Evolutionary conservation across 179 eudicot species (phyloP).

Genomic region (Vitellaria paradoxa): DNA sequence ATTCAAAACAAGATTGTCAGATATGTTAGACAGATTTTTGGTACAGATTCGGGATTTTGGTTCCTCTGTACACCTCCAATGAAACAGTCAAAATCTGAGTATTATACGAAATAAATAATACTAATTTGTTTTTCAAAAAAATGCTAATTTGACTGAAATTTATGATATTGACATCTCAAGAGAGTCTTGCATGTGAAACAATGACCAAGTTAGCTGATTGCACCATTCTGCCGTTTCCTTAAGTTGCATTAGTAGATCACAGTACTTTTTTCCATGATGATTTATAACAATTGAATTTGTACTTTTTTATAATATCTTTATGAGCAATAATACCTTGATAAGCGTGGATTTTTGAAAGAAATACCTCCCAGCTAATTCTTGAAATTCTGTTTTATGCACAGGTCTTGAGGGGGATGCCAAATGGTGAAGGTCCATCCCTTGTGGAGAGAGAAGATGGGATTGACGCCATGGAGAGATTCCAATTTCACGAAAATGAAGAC

Average conservation of each 20-base stretch:
- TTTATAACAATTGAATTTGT: not conserved
- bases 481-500: slow-evolving; percentile 93
- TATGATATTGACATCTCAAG: not conserved
- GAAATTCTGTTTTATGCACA: slow-evolving; percentile 24
- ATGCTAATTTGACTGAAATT: not conserved
- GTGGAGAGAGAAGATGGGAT: too few species aligned
- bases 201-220: not conserved
- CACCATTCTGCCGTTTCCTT: slow-evolving; percentile 5
- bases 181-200: slow-evolving; percentile 1
- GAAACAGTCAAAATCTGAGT: not conserved
- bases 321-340: not conserved
- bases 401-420: slow-evolving; percentile 95
- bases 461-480: slow-evolving; percentile 97
- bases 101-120: too few species aligned
- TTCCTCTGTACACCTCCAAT: not conserved
- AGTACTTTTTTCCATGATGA: not conserved
- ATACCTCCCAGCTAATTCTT: not conserved
- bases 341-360: not conserved
- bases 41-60: too few species aligned
- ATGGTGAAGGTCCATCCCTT: too few species aligned
- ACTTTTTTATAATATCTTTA: not conserved
- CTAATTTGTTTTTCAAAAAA: too few species aligned
- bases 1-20: too few species aligned
- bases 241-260: not conserved
- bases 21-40: too few species aligned